Base-by-base conservation (phyloP, 2,329 filamentous ascomycete genomes). In the Cryphonectria radicalis region DNA sequence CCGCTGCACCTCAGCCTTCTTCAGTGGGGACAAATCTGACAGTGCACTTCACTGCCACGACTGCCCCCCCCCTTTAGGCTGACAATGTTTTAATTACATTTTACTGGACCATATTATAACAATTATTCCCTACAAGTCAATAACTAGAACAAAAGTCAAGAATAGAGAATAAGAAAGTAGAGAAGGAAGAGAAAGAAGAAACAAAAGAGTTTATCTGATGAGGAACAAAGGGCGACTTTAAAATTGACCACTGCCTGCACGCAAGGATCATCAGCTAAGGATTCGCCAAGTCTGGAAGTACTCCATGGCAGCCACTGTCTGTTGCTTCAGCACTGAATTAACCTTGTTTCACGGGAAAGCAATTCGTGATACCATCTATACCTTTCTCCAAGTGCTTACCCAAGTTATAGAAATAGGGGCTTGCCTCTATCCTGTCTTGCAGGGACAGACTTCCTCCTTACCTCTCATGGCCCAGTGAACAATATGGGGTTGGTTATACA, bases 1-100 rank as follows among this genome's bases (percentile, higher is more conserved):
- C 55, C 25, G 14, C 55, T 59, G 55, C 28, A 59, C 55, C 28
- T 59, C 55, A 32, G 55, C 55, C 35, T 32, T 59, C 25, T 59
- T 59, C 25, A 59, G 55, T 59, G 55, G 55, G 55, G 55, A 32
- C 55, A 59, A 32, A 35, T 59, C 55, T 59, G 55, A 59, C 55
- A 35, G 5, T 32, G 55, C 14, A 59, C 25, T 35, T 35, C 14
- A 35, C 28, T 32, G 32, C 32, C 32, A 32, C 32, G 32, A 4
- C 32, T 50, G 25, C 14, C 55, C 55, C 53, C 55, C 28, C 28
- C 28, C 17, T 57, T 59, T 35, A 32, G 55, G 55, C 55, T 32
- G 55, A 59, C 55, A 32, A 13, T 59, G 28, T 32, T 19, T 59
- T 1, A 1, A 13, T 32, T 5, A 17, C 3, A 28, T 17, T 17